Conservation (phyloP, 371 early-diverging fungal species). For the Capillidium rhysosporum region DNA sequence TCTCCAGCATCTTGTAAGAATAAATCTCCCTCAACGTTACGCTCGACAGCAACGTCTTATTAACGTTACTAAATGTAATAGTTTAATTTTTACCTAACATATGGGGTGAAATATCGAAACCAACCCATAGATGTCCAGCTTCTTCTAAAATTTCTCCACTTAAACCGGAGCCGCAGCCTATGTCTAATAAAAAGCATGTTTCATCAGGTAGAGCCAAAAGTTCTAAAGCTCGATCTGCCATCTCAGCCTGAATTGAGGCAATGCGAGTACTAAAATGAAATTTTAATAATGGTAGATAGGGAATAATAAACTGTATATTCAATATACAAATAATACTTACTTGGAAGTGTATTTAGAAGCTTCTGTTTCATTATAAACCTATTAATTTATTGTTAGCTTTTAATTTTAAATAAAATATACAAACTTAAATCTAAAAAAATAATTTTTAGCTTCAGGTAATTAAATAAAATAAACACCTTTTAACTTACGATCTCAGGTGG, state of each 20-base stretch:
- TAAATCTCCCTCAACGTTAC: conserved; percentile 80
- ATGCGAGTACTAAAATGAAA: conserved; percentile 56
- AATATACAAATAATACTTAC: conserved; percentile 20
- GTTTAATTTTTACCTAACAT: conserved; percentile 53
- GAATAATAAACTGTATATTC: too few relatives aligned
- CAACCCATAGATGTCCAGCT: conserved; percentile 88
- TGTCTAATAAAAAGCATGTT: conserved; percentile 70
- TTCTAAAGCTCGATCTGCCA: conserved; percentile 84
- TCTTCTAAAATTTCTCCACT: conserved; percentile 91
- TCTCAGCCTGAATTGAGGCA: conserved; percentile 76
- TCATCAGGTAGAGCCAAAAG: conserved; percentile 68
- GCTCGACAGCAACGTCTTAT: conserved; percentile 47
- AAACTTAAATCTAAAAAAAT: not conserved
- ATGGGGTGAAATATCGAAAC: conserved; percentile 83
- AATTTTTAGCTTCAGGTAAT: not conserved
- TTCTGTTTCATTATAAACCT: conserved; percentile 80
- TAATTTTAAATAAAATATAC: too few relatives aligned
- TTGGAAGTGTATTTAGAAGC: conserved; percentile 89
- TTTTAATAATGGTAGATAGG: not conserved
- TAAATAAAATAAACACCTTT: too few relatives aligned
- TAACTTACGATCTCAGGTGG: conserved; percentile 91
- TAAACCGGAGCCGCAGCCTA: conserved; percentile 93
- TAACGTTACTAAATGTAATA: not conserved
- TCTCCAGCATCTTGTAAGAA: conserved; percentile 94
- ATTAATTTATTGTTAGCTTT: not conserved